A percentile compares a stretch with the other conserved stretches of the same genome.
Evolutionary conservation across 768 basidiomycete species (phyloP).

Genomic region (Naganishia friedmannii): DNA sequence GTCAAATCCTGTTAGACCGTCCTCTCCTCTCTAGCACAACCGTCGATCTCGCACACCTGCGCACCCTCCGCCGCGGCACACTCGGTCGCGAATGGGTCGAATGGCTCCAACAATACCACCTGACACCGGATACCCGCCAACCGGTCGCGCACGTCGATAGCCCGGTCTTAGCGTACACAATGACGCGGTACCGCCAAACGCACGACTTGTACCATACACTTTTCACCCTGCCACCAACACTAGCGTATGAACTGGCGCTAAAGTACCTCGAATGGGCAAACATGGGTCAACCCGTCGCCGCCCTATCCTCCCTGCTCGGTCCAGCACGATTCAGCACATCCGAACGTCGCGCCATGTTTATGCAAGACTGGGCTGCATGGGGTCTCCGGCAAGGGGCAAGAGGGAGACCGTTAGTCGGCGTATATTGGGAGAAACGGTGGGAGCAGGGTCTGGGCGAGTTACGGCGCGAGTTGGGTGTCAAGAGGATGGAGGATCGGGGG

Average conservation of each 20-base stretch:
- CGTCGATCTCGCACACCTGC: conserved; percentile 68
- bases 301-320: conserved; percentile 72
- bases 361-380: conserved; percentile 87
- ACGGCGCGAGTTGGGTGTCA: conserved; percentile 75
- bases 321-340: conserved; percentile 60
- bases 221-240: conserved; percentile 79
- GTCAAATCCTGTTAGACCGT: conserved; percentile 74
- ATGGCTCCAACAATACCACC: conserved; percentile 82
- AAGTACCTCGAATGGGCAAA: conserved; percentile 94
- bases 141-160: conserved; percentile 92
- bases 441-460: conserved; percentile 74
- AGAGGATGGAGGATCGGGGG: conserved; percentile 58
- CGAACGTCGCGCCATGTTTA: conserved; percentile 57
- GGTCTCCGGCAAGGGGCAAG: conserved; percentile 74
- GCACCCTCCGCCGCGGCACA: conserved; percentile 68
- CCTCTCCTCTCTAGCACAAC: conserved; percentile 76
- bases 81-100: conserved; percentile 81
- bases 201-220: conserved; percentile 97
- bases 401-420: conserved; percentile 71
- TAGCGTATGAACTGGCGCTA: conserved; percentile 86
- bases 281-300: conserved; percentile 82
- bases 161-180: conserved; percentile 92
- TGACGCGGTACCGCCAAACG: conserved; percentile 96
- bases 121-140: conserved; percentile 89
- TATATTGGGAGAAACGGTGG: conserved; percentile 97